These are phyloP conservation scores for Hortaea werneckii DNA, from an alignment of 2,329 filamentous ascomycete genomes.

Conservation along the genomic window DNA sequence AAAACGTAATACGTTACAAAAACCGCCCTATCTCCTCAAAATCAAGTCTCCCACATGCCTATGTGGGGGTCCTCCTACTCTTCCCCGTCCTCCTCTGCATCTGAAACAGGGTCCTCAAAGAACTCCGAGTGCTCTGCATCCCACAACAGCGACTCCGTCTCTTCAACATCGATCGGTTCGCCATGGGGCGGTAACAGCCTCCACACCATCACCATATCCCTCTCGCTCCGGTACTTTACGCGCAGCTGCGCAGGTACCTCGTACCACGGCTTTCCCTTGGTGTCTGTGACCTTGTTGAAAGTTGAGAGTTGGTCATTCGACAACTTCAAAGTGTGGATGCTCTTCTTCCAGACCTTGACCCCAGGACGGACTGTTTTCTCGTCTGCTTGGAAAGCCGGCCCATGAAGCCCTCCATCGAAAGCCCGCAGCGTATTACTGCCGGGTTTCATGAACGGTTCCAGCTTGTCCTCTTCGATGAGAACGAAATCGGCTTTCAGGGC, in stretches of 20 bases:
- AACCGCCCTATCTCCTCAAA: too few relatives aligned
- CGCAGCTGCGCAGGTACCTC: background rate
- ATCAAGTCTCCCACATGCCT: background rate
- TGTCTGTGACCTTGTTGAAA: background rate
- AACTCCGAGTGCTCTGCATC: background rate
- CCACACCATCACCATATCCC: background rate
- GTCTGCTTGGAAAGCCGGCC: too few relatives aligned
- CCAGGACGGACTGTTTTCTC: background rate
- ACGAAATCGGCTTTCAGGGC: background rate
- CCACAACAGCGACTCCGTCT: background rate
- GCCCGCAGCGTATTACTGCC: background rate
- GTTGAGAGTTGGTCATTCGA: too few relatives aligned
- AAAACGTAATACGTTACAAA: too few relatives aligned
- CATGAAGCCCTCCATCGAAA: background rate
- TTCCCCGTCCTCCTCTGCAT: background rate
- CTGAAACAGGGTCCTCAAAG: background rate
- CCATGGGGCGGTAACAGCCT: too few relatives aligned
- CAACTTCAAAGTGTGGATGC: background rate
- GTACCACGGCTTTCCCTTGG: background rate
- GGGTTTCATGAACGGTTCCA: background rate
- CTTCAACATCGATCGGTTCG: background rate
- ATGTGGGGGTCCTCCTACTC: background rate
- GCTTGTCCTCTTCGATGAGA: background rate
- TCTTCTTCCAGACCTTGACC: background rate
- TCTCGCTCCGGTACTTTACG: background rate